These are phyloP conservation scores for Thalassiosira hispida DNA, from an alignment of 352 stramenopile genomes.

Conservation along the genomic window DNA sequence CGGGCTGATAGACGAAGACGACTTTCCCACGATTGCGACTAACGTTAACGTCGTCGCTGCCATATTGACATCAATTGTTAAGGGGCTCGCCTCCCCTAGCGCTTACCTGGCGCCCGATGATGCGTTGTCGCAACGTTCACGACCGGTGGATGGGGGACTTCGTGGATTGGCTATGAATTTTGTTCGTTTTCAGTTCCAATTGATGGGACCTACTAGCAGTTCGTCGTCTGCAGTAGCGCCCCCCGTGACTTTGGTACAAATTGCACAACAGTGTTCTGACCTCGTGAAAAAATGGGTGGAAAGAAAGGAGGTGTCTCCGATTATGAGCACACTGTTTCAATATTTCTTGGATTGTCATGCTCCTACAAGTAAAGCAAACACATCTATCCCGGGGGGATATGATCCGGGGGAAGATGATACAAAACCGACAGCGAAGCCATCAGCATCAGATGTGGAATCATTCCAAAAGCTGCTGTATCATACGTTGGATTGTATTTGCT, in stretches of 20 bases:
- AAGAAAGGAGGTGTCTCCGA: neutral
- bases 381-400: neutral
- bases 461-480: constrained; percentile 17
- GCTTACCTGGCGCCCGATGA: neutral
- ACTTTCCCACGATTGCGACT: neutral
- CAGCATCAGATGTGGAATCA: neutral
- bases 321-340: constrained; percentile 2
- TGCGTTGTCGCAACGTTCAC: neutral
- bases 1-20: neutral
- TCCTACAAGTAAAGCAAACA: neutral
- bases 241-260: constrained; percentile 9
- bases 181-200: neutral
- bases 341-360: constrained; percentile 10
- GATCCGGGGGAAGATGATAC: no score
- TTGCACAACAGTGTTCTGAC: constrained; percentile 20
- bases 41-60: constrained; percentile 8
- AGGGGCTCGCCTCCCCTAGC: neutral
- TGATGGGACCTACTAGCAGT: neutral
- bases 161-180: neutral
- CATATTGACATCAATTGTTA: constrained; percentile 9
- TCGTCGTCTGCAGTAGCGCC: neutral
- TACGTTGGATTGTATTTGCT: constrained; percentile 11
- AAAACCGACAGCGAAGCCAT: neutral
- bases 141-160: neutral
- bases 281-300: constrained; percentile 6